These are phyloP conservation scores for Acanthamoeba sp. DNA, from an alignment of 208 protist species.

Conservation along the genomic window DNA sequence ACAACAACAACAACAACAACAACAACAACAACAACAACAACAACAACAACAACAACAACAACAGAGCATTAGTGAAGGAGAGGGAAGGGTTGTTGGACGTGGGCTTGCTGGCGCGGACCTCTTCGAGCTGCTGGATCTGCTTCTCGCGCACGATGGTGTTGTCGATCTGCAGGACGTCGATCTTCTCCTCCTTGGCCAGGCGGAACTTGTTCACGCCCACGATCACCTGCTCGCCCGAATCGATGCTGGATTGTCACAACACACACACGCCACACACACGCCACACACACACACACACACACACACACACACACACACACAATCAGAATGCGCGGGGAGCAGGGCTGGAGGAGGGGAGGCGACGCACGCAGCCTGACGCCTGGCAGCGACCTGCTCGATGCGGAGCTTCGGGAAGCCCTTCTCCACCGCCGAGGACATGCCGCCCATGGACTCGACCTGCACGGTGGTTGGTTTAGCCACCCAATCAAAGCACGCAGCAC, in stretches of 20 bases:
- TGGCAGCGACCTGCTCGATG: conserved; percentile 96
- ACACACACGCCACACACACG: background rate
- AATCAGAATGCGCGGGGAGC: background rate
- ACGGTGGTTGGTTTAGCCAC: background rate
- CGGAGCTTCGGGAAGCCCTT: conserved; percentile 96
- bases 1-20: no score
- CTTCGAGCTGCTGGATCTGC: conserved; percentile 90
- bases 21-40: no score
- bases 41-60: no score
- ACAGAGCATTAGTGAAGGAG: no score
- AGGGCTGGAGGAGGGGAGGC: background rate
- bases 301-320: conserved; percentile 22
- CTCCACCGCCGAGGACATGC: conserved; percentile 92
- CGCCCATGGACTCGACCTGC: conserved; percentile 87
- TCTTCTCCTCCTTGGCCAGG: conserved; percentile 88
- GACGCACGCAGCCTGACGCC: conserved; percentile 91
- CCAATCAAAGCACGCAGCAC: background rate
- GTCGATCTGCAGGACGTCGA: conserved; percentile 94
- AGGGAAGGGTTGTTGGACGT: background rate
- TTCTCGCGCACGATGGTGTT: conserved; percentile 91
- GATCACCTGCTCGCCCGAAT: conserved; percentile 93
- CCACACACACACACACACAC: background rate
- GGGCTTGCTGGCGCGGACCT: background rate
- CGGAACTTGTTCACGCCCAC: conserved; percentile 97
- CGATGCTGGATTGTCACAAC: conserved; percentile 84